Conservation (phyloP, 2,329 filamentous ascomycete species). For the Trichoderma atrobrunneum region DNA sequence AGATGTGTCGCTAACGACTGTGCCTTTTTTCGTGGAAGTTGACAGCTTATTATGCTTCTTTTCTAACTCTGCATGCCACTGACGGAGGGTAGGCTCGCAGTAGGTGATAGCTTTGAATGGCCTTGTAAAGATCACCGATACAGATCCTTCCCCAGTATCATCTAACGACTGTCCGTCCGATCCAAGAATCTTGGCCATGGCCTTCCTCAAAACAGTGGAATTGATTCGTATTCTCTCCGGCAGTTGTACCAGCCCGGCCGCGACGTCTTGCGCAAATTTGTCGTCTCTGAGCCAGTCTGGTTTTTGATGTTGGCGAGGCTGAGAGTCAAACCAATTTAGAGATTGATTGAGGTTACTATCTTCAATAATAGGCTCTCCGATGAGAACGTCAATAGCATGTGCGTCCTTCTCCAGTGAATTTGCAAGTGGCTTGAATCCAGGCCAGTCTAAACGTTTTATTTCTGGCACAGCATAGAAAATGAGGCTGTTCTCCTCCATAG, state of each 20-base stretch:
- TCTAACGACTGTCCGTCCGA: not conserved
- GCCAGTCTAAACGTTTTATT: not conserved
- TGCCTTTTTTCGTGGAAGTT: not conserved
- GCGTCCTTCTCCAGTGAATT: not conserved
- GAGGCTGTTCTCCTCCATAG: not conserved
- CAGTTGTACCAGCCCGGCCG: not conserved
- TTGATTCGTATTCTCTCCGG: not conserved
- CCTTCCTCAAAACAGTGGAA: not conserved
- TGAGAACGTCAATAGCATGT: not conserved
- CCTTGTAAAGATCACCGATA: not conserved
- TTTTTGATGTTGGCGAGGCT: not conserved
- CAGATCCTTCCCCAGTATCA: not conserved
- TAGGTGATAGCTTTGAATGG: constrained; percentile 7
- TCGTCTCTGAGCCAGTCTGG: not conserved
- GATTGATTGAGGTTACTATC: not conserved
- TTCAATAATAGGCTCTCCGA: not conserved
- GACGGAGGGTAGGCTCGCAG: not conserved
- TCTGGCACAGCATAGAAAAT: not conserved
- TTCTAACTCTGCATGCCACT: constrained; percentile 8
- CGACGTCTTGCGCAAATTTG: not conserved
- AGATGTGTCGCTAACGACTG: not conserved
- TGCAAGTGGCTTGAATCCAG: not conserved
- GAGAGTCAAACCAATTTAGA: not conserved
- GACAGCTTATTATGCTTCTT: not conserved
- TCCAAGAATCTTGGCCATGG: not conserved